Percentiles rank a stretch among this genome's conserved stretches.
phyloP scores from a whole-genome alignment of 352 stramenopile species.

The Pythium phragmitis region DNA sequence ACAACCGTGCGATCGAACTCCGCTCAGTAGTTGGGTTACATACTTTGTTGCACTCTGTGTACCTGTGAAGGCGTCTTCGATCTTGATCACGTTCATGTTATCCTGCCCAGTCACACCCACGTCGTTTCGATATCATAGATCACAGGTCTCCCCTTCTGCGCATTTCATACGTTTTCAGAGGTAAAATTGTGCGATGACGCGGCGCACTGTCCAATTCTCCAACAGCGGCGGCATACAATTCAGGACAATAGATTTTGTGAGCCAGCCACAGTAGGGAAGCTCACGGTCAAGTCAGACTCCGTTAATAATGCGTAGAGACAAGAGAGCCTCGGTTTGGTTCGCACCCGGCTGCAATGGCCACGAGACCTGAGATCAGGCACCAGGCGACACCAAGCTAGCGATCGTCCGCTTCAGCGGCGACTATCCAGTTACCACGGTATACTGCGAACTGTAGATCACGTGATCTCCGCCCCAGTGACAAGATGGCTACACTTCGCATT shows the following conservation, averaged over 20 bases:
- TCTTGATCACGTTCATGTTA: slow-evolving; percentile 50
- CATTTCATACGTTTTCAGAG: neutral
- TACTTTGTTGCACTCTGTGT: neutral
- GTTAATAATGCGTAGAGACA: no score
- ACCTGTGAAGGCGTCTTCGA: slow-evolving; percentile 70
- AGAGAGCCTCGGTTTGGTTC: no score
- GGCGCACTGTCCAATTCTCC: neutral
- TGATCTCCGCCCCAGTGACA: neutral
- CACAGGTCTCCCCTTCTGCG: slow-evolving; percentile 5
- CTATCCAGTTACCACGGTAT: no score
- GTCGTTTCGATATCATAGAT: slow-evolving; percentile 26
- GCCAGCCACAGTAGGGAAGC: no score
- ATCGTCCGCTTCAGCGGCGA: no score
- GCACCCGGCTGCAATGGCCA: no score
- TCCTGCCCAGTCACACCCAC: neutral
- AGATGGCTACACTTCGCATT: slow-evolving; percentile 10
- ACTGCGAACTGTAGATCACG: neutral
- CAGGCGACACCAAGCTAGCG: no score
- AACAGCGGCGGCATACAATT: no score
- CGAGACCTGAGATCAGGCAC: no score
- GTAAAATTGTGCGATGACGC: neutral
- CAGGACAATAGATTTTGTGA: no score
- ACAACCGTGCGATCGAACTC: neutral
- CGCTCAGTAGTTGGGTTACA: no score
- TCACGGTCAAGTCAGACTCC: no score